Evolutionary conservation across 2,329 filamentous ascomycete genomes (phyloP).

Genomic region (Colletotrichum siamense): DNA sequence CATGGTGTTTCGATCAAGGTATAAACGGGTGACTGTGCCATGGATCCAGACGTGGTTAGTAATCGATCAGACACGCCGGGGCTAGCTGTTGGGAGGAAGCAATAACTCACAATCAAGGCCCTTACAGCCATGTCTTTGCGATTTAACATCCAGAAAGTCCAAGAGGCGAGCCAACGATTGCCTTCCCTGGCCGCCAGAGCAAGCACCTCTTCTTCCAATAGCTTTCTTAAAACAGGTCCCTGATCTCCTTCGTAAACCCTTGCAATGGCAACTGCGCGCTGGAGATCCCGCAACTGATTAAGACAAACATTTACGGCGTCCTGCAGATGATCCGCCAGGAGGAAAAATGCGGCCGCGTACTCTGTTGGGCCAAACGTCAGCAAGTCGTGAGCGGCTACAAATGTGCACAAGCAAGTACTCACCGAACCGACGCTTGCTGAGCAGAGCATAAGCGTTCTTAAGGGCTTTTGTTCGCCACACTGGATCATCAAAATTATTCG

Average conservation of each 20-base stretch:
- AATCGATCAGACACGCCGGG: not conserved
- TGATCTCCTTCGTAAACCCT: slow-evolving; percentile 88
- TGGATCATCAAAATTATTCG: slow-evolving; percentile 88
- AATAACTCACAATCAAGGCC: slow-evolving; percentile 72
- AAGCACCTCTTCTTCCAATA: slow-evolving; percentile 83
- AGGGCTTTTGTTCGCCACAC: slow-evolving; percentile 89
- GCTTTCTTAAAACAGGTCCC: slow-evolving; percentile 72
- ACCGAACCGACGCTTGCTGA: slow-evolving; percentile 90
- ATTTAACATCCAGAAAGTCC: slow-evolving; percentile 93
- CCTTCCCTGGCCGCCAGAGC: slow-evolving; percentile 79
- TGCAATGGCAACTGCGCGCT: slow-evolving; percentile 87
- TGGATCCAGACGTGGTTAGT: not conserved
- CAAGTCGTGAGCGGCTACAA: not conserved
- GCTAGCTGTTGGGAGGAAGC: not conserved
- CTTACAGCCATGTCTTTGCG: slow-evolving; percentile 84
- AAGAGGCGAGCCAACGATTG: slow-evolving; percentile 92
- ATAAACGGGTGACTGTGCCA: slow-evolving; percentile 75
- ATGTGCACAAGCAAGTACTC: slow-evolving; percentile 29
- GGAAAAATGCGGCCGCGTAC: slow-evolving; percentile 95
- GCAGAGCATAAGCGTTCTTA: slow-evolving; percentile 95
- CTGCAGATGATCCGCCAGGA: slow-evolving; percentile 82
- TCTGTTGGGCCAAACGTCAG: slow-evolving; percentile 63
- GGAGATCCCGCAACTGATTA: slow-evolving; percentile 85
- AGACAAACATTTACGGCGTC: slow-evolving; percentile 88
- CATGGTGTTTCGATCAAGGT: slow-evolving; percentile 73